Evolutionary conservation across 441 rosid genomes (phyloP), one percentile per base, ranked within the genome.

Genomic region (Biscutella auriculata): DNA sequence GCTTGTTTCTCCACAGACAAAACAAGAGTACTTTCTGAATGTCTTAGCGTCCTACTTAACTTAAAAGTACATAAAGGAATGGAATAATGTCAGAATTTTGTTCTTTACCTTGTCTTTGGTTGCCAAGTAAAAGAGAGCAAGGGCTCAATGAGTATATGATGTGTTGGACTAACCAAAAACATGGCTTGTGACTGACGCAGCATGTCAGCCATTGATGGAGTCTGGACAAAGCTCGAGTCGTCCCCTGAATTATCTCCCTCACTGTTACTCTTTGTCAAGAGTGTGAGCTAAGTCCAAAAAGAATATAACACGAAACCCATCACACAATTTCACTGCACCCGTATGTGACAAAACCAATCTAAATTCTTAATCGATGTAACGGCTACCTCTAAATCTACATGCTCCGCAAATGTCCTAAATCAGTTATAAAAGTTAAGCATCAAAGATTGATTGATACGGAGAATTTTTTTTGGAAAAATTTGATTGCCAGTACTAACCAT

Each of bases 191-290:
- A 90, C 35, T 81, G 85, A 61, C 70, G 70, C 13, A 90, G 79
- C 96, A 90, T 87, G 78, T 87, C 82, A 6, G 82, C 68, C 97
- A 90, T 90, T 3, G 83, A 83, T 9, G 90, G 97, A 15, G 96
- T 85, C 66, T 82, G 92, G 49, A 80, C 70, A 27, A 87, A 76
- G 73, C 86, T 90, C 12, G 86, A 80, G 25, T 85, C 78, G 3
- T 84, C 87, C 0, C 79, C 84, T 42, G 97, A 87, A 75, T 87
- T 84, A n/a, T n/a, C 9, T 94, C 87, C 71, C 87, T 78, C 23
- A 91, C 85, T 6, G 95, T 87, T 21, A 94, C 95, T 75, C 97
- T 75, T 67, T 90, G 96, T n/a, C 97, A 85, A 3, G 95, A 90
- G 65, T 90, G 97, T 2, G 97, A 90, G 80, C 95, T 90, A 45